These are phyloP conservation scores for Metarhizium album DNA, from an alignment of 2,329 filamentous ascomycete genomes.

Conservation along the genomic window DNA sequence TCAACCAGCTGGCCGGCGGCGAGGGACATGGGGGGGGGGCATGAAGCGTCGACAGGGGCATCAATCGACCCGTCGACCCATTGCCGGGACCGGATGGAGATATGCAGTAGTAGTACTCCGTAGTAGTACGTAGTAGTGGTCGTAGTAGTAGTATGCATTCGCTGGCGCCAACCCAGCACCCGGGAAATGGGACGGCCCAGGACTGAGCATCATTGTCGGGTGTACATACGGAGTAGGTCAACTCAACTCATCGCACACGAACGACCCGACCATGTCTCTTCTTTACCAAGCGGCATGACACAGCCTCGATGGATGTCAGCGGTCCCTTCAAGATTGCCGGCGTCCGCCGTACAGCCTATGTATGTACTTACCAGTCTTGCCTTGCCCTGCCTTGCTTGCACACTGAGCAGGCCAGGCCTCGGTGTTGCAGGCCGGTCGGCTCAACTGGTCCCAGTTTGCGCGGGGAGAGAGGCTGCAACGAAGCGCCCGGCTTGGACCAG, in stretches of 20 bases:
- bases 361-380: not conserved
- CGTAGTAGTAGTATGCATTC: not conserved
- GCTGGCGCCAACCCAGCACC: constrained; percentile 1
- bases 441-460: not conserved
- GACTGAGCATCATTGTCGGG: not conserved
- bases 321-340: not conserved
- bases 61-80: too few species aligned
- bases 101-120: not conserved
- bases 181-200: not conserved
- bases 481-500: not conserved
- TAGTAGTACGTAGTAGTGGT: too few species aligned
- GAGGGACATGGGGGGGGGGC: too few species aligned
- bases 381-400: too few species aligned
- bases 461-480: not conserved
- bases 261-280: not conserved
- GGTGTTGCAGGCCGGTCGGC: too few species aligned
- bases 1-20: not conserved
- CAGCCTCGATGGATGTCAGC: not conserved
- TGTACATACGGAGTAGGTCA: too few species aligned
- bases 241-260: not conserved
- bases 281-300: not conserved
- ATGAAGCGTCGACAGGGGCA: constrained; percentile 1
- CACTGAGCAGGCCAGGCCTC: too few species aligned
- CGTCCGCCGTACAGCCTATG: not conserved
- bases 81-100: constrained; percentile 2